phyloP scores from a whole-genome alignment of 1,284 basidiomycete species.

The Ceratobasidium sp. region DNA sequence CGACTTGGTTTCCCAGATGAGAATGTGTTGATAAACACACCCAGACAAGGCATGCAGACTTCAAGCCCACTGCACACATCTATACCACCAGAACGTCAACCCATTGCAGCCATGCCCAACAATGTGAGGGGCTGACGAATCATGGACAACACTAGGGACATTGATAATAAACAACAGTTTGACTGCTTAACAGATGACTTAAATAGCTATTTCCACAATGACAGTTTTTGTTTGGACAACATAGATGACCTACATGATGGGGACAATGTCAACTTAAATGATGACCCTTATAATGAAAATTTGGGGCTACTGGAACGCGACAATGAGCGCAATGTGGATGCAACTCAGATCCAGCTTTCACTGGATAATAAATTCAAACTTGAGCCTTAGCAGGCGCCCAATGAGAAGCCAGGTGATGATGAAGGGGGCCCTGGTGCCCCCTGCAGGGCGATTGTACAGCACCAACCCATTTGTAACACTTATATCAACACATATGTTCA shows the following conservation, averaged over 20 bases:
- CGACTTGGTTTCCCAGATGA: neutral
- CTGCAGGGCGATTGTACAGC: neutral
- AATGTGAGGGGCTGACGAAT: neutral
- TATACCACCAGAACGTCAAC: neutral
- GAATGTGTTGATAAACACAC: neutral
- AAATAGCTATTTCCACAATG: neutral
- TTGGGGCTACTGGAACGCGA: slow-evolving; percentile 10
- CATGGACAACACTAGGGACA: neutral
- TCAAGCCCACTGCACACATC: neutral
- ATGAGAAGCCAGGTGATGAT: neutral
- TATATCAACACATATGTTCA: slow-evolving; percentile 14
- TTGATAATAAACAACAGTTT: neutral
- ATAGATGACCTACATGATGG: neutral
- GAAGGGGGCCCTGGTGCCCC: neutral
- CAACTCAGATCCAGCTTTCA: neutral
- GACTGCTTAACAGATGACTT: neutral
- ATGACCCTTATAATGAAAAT: neutral
- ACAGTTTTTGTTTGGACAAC: neutral
- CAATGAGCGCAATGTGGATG: neutral
- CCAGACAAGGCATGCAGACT: neutral
- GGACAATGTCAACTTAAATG: neutral
- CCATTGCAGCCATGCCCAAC: neutral
- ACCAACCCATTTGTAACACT: slow-evolving; percentile 5
- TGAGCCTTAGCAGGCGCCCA: neutral
- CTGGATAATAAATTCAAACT: neutral